Conservation (phyloP, 306 rosid genomes). For the Rosa rugosa region DNA sequence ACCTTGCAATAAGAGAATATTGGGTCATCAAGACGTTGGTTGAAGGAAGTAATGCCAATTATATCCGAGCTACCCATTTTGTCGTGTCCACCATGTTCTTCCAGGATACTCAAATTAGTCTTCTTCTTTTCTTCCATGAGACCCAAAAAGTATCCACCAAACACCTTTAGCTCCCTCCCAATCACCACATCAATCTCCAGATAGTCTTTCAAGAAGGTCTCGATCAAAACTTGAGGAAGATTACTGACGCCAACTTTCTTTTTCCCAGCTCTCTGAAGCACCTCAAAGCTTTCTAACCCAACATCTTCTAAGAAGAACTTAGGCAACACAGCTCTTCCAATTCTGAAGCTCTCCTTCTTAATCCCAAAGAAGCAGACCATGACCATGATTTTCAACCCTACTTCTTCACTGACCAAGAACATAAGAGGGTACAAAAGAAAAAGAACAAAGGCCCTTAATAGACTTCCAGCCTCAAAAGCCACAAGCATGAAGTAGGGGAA, state of each 20-base stretch:
- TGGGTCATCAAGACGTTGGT: slow-evolving; percentile 25
- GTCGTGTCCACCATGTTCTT: slow-evolving; percentile 31
- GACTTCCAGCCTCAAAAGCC: slow-evolving; percentile 80
- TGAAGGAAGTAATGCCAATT: slow-evolving; percentile 52
- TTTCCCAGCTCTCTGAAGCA: slow-evolving; percentile 42
- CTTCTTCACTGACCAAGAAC: slow-evolving; percentile 37
- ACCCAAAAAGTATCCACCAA: slow-evolving; percentile 67
- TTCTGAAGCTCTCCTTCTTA: slow-evolving; percentile 57
- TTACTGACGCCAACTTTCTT: slow-evolving; percentile 55
- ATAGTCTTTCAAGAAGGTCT: slow-evolving; percentile 73
- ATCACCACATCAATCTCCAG: slow-evolving; percentile 61
- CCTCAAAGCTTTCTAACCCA: slow-evolving; percentile 62
- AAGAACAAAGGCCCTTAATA: slow-evolving; percentile 48
- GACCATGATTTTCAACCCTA: slow-evolving; percentile 74
- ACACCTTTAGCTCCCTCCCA: slow-evolving; percentile 64
- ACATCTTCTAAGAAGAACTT: slow-evolving; percentile 77
- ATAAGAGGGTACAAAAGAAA: slow-evolving; percentile 60
- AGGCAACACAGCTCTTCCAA: slow-evolving; percentile 67
- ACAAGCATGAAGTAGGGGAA: slow-evolving; percentile 89
- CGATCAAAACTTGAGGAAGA: slow-evolving; percentile 70
- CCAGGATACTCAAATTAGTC: slow-evolving; percentile 19
- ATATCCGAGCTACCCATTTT: slow-evolving; percentile 26
- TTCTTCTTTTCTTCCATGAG: slow-evolving; percentile 50
- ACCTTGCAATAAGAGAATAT: slow-evolving; percentile 67
- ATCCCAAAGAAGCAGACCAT: slow-evolving; percentile 75